Base-by-base conservation (phyloP, 805 yeast species). In the baker's yeast (Saccharomyces cerevisiae) region DNA sequence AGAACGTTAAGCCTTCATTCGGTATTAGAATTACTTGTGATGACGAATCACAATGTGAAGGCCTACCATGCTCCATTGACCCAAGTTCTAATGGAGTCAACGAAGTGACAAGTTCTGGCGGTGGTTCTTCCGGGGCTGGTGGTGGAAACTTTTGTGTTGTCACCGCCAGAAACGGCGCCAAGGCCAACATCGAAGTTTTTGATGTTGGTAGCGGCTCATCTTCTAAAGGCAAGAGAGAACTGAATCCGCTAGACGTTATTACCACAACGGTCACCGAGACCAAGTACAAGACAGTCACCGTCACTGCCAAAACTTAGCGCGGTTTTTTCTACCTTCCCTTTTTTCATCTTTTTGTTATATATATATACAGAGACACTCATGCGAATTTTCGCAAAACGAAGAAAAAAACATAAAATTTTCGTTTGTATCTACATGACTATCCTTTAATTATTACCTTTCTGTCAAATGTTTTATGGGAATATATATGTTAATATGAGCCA, bases 61-160 rank as follows among this genome's bases (percentile, higher is more conserved):
- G 96, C n/a, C 73, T 80, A 52, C 77, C 84, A n/a, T 89, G 96
- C 72, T 85, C 81, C 59, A 88, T 89, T 64, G 87, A 89, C 65
- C 96, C 96, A 50, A 73, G 80, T 41, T 74, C 73, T 51, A 69
- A 74, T 54, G 85, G 81, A 41, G 76, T 83, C 60, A 86, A 88
- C 73, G 76, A 75, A 51, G 79, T 82, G 36, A 58, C 64, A 21
- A 76, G 82, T 26, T 62, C 73, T 2, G 62, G 72, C 4, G 68
- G 75, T 41, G 43, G 43, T 8, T 60, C 77, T 30, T 63, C 70
- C 49, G 82, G 83, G 57, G 81, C 83, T 53, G 84, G 84, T 51
- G 88, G 84, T 59, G 95, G 85, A 46, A 76, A 79, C n/a, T 89
- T 79, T 79, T 89, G 96, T 77, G 86, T 89, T 51, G 85, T 88